These are phyloP conservation scores for Amborella trichopoda DNA, from an alignment of 164 flowering plant genomes.

Conservation along the genomic window DNA sequence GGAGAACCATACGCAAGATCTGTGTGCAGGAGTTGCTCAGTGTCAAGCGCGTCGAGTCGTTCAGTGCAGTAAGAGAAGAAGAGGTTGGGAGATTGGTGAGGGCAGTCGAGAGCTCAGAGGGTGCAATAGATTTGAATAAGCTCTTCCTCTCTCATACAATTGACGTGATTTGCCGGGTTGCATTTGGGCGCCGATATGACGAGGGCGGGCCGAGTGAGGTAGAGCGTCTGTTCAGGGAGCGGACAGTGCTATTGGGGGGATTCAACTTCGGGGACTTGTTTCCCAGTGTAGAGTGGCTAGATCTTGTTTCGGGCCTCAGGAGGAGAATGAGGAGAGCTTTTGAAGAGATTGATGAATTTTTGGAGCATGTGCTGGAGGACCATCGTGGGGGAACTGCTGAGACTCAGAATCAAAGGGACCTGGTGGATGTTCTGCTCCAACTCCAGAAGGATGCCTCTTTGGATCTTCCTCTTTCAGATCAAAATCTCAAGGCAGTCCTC, in stretches of 20 bases:
- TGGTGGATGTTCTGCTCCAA: conserved; percentile 4
- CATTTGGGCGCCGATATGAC: not conserved
- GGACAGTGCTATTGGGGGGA: not conserved
- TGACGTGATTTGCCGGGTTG: conserved; percentile 2
- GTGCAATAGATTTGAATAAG: not conserved
- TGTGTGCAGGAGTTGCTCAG: not conserved
- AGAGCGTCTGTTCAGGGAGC: not conserved
- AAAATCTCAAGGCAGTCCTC: conserved; percentile 2
- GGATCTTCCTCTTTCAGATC: not conserved
- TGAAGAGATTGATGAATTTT: conserved; percentile 1
- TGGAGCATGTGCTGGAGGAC: conserved; percentile 1
- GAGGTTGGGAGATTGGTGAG: conserved; percentile 1
- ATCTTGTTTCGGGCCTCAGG: not conserved
- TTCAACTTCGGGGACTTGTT: not conserved
- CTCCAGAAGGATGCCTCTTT: not conserved
- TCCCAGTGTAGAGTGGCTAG: conserved; percentile 3
- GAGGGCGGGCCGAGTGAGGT: not conserved
- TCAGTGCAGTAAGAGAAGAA: not conserved
- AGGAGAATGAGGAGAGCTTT: conserved; percentile 1
- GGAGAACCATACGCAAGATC: conserved; percentile 3
- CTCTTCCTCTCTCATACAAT: not conserved
- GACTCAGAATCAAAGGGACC: not conserved
- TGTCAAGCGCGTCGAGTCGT: conserved; percentile 4
- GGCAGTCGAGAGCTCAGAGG: not conserved
- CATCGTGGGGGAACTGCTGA: not conserved